These are phyloP conservation scores for Aurantiochytrium sp. DNA, from an alignment of 108 stramenopile genomes.

Conservation along the genomic window DNA sequence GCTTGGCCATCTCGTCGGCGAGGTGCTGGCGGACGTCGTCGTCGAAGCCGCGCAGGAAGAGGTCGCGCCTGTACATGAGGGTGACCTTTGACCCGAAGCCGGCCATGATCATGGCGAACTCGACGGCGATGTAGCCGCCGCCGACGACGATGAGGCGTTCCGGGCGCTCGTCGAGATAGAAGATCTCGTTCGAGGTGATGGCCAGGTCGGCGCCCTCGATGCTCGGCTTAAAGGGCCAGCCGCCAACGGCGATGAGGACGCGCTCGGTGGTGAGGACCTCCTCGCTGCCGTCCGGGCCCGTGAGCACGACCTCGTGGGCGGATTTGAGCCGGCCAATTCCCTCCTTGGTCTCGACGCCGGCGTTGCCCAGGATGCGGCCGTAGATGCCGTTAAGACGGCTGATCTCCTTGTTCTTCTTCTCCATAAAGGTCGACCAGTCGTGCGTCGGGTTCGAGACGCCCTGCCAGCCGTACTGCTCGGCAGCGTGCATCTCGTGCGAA, in stretches of 20 bases:
- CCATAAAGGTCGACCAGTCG: slow-evolving; percentile 75
- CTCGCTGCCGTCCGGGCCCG: slow-evolving; percentile 42
- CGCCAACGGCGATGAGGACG: slow-evolving; percentile 85
- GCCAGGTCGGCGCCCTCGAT: slow-evolving; percentile 64
- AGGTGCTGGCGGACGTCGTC: slow-evolving; percentile 47
- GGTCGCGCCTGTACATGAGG: slow-evolving; percentile 62
- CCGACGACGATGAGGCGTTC: slow-evolving; percentile 81
- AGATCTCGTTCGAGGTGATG: slow-evolving; percentile 84
- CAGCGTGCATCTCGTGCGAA: slow-evolving; percentile 33
- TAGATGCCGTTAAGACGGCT: slow-evolving; percentile 77
- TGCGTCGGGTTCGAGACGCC: slow-evolving; percentile 37
- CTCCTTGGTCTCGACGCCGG: background rate
- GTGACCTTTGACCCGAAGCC: slow-evolving; percentile 74
- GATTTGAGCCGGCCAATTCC: slow-evolving; percentile 33
- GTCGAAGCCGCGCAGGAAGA: slow-evolving; percentile 74
- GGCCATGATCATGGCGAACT: slow-evolving; percentile 82
- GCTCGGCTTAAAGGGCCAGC: slow-evolving; percentile 64
- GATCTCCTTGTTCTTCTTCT: slow-evolving; percentile 76
- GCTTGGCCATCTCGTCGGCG: slow-evolving; percentile 63
- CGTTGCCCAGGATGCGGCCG: slow-evolving; percentile 55
- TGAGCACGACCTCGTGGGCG: slow-evolving; percentile 40
- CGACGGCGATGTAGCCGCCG: slow-evolving; percentile 95
- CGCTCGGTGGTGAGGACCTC: slow-evolving; percentile 50
- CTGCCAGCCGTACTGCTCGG: slow-evolving; percentile 56
- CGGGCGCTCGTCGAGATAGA: slow-evolving; percentile 78